Percentiles rank a stretch among this genome's conserved stretches.
These are phyloP conservation scores for Galium porrigens DNA, from an alignment of 305 asterid genomes.

Conservation along the genomic window DNA sequence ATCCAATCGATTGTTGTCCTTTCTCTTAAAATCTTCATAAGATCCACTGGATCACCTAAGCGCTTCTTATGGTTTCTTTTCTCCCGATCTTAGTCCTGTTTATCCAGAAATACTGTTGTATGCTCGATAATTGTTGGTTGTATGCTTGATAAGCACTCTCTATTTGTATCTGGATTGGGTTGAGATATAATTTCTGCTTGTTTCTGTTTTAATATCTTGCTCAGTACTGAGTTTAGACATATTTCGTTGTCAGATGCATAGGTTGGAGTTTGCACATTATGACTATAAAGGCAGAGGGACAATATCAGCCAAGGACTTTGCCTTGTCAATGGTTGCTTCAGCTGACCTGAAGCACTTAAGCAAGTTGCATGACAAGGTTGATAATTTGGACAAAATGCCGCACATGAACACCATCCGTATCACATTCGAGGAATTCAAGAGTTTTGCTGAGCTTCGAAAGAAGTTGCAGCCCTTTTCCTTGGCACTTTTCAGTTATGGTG, in stretches of 20 bases:
- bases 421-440: conserved; percentile 62
- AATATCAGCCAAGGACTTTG: conserved; percentile 82
- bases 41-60: background rate
- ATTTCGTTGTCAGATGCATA: conserved; percentile 39
- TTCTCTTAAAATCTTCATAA: background rate
- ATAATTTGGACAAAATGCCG: conserved; percentile 41
- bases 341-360: conserved; percentile 64
- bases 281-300: conserved; percentile 63
- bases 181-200: too few relatives aligned
- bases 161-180: background rate
- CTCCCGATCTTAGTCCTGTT: too few relatives aligned
- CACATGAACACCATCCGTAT: conserved; percentile 32
- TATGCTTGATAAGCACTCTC: background rate
- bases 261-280: conserved; percentile 73
- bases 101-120: background rate
- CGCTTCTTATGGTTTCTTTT: background rate
- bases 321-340: conserved; percentile 85
- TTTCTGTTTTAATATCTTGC: background rate
- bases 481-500: conserved; percentile 70
- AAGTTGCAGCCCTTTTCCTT: conserved; percentile 64
- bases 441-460: conserved; percentile 57
- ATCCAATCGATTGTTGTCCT: background rate
- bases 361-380: conserved; percentile 60
- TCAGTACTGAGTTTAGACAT: background rate
- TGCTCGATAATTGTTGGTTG: background rate